Evolutionary conservation across 2,329 filamentous ascomycete genomes (phyloP).

Genomic region (Boeremia exigua): DNA sequence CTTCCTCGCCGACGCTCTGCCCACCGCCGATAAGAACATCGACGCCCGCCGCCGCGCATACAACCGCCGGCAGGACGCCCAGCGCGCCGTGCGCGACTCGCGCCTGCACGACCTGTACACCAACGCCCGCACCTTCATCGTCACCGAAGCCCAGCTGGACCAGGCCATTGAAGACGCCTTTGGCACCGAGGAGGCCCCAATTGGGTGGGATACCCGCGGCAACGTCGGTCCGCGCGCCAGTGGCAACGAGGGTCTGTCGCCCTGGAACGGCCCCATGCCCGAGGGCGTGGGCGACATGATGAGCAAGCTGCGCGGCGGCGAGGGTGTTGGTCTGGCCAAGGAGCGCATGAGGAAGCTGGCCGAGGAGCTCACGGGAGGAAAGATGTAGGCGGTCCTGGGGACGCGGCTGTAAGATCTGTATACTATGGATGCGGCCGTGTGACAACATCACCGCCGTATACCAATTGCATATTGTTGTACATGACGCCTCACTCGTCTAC

Average conservation of each 20-base stretch:
- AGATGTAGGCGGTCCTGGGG: slow-evolving; percentile 45
- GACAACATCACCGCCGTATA: background rate
- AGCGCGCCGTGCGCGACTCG: slow-evolving; percentile 68
- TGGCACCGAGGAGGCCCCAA: slow-evolving; percentile 60
- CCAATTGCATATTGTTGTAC: slow-evolving; percentile 5
- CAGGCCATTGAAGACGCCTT: slow-evolving; percentile 78
- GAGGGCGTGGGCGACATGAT: slow-evolving; percentile 43
- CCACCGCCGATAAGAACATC: slow-evolving; percentile 36
- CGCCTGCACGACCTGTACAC: slow-evolving; percentile 88
- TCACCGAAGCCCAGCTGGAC: slow-evolving; percentile 77
- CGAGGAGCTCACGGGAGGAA: slow-evolving; percentile 72
- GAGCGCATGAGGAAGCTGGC: slow-evolving; percentile 68
- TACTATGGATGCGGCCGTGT: slow-evolving; percentile 1
- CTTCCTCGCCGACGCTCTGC: slow-evolving; percentile 41
- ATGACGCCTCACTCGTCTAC: background rate
- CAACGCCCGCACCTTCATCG: slow-evolving; percentile 85
- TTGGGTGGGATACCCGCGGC: slow-evolving; percentile 47
- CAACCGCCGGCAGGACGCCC: slow-evolving; percentile 55
- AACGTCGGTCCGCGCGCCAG: slow-evolving; percentile 22
- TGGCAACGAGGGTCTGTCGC: slow-evolving; percentile 37
- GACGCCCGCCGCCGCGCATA: slow-evolving; percentile 41
- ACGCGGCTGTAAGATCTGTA: slow-evolving; percentile 9
- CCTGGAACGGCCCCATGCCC: slow-evolving; percentile 40
- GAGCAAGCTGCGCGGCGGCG: slow-evolving; percentile 44
- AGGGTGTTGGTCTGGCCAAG: slow-evolving; percentile 55